Evolutionary conservation across 164 flowering plant genomes (phyloP), one percentile per base, ranked within the genome.

Genomic region (Berberis thunbergii): DNA sequence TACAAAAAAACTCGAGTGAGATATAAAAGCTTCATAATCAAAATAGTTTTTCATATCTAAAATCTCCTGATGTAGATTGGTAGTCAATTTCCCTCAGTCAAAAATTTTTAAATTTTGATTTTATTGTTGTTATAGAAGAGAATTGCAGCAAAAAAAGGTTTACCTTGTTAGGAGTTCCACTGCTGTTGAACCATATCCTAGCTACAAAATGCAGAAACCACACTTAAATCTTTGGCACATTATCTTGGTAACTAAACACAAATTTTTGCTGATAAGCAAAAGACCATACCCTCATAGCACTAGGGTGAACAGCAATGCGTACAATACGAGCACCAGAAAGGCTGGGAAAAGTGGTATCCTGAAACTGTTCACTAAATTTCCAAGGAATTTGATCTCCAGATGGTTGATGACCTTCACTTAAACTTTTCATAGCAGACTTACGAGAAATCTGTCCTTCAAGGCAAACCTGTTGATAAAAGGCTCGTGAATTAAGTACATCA

Each of bases 321-420:
- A 95, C 97, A 71, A 95, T 88, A 40, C 99, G 88, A 73, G 89
- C 97, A 74, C 99, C 99, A 38, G 97, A 91, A 69, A 91, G 92
- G 64, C 78, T 83, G 43, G 99, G 97, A 65, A 95, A 95, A 66
- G 66, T 87, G 38, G 86, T 77, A 66, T 95, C 94, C 64, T 74
- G 78, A 60, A 86, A 95, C 69, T 89, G 89, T 71, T 95, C 90
- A 73, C 83, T 78, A 71, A 91, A 87, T 77, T 91, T 95, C 99
- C 99, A 95, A 41, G 99, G 97, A 72, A 95, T 89, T 75, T 91
- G 97, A 72, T 95, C 97, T 60, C 99, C 99, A 74, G 43, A 74
- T 2, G 97, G 99, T 68, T 77, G 84, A 75, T 75, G 83, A n/a
- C 97, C 99, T 38, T 76, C 84, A 63, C 86, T 82, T 71, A 95